Evolutionary conservation across 495 filamentous ascomycete genomes (phyloP), one percentile per base, ranked within the genome.

Genomic region (Pyronema domesticum): DNA sequence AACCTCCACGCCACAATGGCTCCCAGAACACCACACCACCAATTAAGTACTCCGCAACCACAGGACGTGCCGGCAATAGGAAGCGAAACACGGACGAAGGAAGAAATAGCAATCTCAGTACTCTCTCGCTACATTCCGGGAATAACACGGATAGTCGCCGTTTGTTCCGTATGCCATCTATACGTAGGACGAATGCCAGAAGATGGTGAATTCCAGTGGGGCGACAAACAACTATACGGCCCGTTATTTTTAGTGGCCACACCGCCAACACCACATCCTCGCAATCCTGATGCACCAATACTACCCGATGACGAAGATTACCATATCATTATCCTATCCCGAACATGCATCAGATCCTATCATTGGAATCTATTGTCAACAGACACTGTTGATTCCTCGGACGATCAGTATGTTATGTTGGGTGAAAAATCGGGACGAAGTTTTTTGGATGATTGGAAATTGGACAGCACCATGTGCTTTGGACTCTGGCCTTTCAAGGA

Each of bases 111-210:
- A 33, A 49, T 58, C 30, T 47, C 61, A 13, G 61, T 64, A 23
- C 57, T 64, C 30, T 58, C 61, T 13, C 62, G 58, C 57, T 64
- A 64, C 57, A 48, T 63, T 45, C 62, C 62, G 13, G 52, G 50
- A 3, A 61, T 64, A 10, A 37, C 55, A 35, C 33, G 56, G 15
- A 64, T 64, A 37, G 55, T 64, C 55, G 49, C 62, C 33, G 55
- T 52, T 11, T 57, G 61, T 37, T 60, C 62, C 15, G 64, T 64
- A 47, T 62, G 53, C 11, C 60, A 64, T 34, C 56, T 64, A 42
- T 64, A 64, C 54, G 37, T 17, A 18, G 50, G 50, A 11, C 17
- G 6, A n/a, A 40, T 53, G 17, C 7, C 35, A 8, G n/a, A 17
- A 6, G 10, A 23, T 34, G 47, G 30, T 33, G n/a, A 10, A 13